Base-by-base conservation (phyloP, 2,329 filamentous ascomycete genomes). In the Fusarium sp. region DNA sequence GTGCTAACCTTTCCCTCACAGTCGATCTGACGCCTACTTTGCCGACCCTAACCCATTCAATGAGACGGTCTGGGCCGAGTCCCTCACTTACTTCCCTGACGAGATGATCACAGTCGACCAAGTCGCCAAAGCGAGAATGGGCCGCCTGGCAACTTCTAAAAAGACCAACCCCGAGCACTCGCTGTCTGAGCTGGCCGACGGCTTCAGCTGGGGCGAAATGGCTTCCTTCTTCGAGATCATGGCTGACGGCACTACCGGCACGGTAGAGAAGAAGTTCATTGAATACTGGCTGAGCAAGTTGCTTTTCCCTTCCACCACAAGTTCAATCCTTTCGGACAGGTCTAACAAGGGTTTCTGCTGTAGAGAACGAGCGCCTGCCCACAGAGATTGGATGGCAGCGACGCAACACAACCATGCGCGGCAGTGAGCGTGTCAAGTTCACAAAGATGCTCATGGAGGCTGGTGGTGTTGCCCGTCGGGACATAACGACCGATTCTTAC, bases 181-280 rank as follows among this genome's bases (percentile, higher is more conserved):
- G 6, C 21, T 58, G 7, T 58, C 52, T 4, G 19, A 17, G 6
- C 28, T 58, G 20, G 56, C 56, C 4, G 42, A 57, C 0, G 56
- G 56, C 2, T 58, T 58, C 19, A 57, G 52, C 3, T 58, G 56
- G 56, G 56, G 56, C 7, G 56, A 58, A 20, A 58, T 58, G 56
- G 56, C 56, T 5, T 58, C 56, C 7, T 58, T 58, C 15, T 58
- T 58, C 17, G 56, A 58, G 34, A 58, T 58, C 26, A 58, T 57
- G 56, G 56, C 56, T 20, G 56, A 57, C 4, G 56, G 56, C 1
- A 58, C 42, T 21, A 58, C 56, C 10, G 52, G 52, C 42, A 58
- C 56, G 21, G 56, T 48, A 32, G 42, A 58, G 34, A 58, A 58
- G 42, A 48, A 57, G 21, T 57, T 40, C 17, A 58, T 58, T 0